Conservation (phyloP, 225 moss, liverwort and hornwort genomes). For the Pseudisothecium myosuroides region DNA sequence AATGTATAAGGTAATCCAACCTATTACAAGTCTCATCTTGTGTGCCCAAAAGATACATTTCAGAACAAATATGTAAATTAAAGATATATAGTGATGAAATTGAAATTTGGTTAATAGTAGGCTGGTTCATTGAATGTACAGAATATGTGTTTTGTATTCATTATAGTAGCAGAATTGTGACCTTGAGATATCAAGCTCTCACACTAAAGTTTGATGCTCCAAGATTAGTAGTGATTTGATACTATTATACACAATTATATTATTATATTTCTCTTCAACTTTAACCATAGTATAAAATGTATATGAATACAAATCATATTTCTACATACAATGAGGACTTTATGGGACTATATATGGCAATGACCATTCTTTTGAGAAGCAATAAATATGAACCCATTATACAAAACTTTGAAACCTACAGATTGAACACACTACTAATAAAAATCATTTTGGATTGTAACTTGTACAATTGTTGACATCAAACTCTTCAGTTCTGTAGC, state of each 20-base stretch:
- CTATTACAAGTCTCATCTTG: too few species aligned
- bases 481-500: rapidly evolving
- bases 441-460: background rate
- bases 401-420: too few species aligned
- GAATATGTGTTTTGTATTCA: background rate
- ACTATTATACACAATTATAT: too few species aligned
- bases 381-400: too few species aligned
- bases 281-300: background rate
- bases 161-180: background rate
- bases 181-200: background rate
- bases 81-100: background rate
- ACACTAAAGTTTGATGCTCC: rapidly evolving
- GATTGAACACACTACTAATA: too few species aligned
- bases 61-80: background rate
- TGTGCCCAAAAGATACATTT: background rate
- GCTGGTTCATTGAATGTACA: background rate
- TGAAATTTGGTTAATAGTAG: background rate
- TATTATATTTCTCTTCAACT: background rate
- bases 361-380: too few species aligned
- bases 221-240: background rate
- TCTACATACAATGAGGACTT: background rate
- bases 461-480: background rate
- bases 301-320: background rate
- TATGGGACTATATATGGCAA: too few species aligned
- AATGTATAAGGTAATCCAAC: too few species aligned